Conservation (phyloP, 305 asterid genomes). For the Fraxinus paxiana region DNA sequence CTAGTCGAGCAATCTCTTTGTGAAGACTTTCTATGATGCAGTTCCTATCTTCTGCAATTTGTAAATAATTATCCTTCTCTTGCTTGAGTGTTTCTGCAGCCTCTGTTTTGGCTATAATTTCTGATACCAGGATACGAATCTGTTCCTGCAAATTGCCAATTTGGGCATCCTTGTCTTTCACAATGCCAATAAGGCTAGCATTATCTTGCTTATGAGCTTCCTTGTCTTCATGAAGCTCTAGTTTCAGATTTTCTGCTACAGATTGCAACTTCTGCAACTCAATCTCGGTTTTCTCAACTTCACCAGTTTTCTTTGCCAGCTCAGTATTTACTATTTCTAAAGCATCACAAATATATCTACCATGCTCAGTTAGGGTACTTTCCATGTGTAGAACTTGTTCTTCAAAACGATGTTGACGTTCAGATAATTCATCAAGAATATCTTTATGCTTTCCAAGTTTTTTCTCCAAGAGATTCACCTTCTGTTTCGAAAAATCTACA, state of each 20-base stretch:
- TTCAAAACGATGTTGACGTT: constrained; percentile 21
- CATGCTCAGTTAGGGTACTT: constrained; percentile 24
- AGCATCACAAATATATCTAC: constrained; percentile 17
- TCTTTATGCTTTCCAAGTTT: constrained; percentile 26
- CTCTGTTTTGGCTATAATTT: constrained; percentile 24
- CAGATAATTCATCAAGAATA: constrained; percentile 37
- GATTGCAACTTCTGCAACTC: constrained; percentile 31
- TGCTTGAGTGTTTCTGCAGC: constrained; percentile 30
- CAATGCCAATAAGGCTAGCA: constrained; percentile 19
- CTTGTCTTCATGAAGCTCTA: constrained; percentile 28
- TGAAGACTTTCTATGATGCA: constrained; percentile 30
- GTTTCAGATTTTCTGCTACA: constrained; percentile 29
- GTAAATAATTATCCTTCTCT: constrained; percentile 34
- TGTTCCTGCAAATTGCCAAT: constrained; percentile 32
- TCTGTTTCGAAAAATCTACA: constrained; percentile 22
- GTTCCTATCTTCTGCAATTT: constrained; percentile 36
- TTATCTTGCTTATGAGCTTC: constrained; percentile 31
- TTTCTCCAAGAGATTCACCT: constrained; percentile 24
- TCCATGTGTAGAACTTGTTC: constrained; percentile 25
- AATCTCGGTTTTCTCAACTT: constrained; percentile 26
- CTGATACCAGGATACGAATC: constrained; percentile 25
- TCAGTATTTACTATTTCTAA: constrained; percentile 30
- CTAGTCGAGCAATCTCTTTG: constrained; percentile 29
- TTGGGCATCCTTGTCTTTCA: constrained; percentile 32
- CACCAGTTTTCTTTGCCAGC: constrained; percentile 31